These are phyloP conservation scores for Clathrospora elynae DNA, from an alignment of 2,329 filamentous ascomycete genomes.

Conservation along the genomic window DNA sequence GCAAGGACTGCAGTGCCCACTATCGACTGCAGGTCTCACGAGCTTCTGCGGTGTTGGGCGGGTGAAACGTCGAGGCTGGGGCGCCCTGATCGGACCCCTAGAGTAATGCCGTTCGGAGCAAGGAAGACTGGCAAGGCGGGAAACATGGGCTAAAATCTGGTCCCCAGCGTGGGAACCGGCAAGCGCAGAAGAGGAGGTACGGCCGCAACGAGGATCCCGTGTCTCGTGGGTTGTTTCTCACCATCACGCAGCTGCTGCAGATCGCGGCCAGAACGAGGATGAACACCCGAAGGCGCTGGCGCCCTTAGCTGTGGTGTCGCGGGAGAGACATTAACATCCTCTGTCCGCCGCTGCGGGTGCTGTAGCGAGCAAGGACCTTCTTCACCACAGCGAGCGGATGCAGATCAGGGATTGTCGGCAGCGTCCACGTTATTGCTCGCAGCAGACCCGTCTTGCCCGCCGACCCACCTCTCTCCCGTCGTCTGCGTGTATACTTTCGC, in stretches of 20 bases:
- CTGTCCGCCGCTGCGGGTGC: constrained; percentile 3
- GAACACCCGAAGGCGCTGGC: constrained; percentile 1
- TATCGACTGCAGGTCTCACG: constrained; percentile 1
- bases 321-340: constrained; percentile 7
- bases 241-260: constrained; percentile 4
- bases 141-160: too few species aligned
- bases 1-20: constrained; percentile 7
- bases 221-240: constrained; percentile 7
- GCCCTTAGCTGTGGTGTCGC: constrained; percentile 12
- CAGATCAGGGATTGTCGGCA: constrained; percentile 18
- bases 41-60: constrained; percentile 4
- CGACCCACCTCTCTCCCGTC: too few species aligned
- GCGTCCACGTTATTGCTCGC: constrained; percentile 13
- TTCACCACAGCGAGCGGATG: constrained; percentile 14
- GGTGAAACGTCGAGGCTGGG: constrained; percentile 13
- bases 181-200: too few species aligned
- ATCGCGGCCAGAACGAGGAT: constrained; percentile 8
- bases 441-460: constrained; percentile 9
- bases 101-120: too few species aligned
- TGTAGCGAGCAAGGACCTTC: constrained; percentile 11
- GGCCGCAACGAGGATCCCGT: constrained; percentile 9
- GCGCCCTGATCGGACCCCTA: constrained; percentile 4
- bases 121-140: too few species aligned
- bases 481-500: not conserved
- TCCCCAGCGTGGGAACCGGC: too few species aligned